phyloP scores from a whole-genome alignment of 495 filamentous ascomycete genomes.

The Annulohypoxylon maeteangense region DNA sequence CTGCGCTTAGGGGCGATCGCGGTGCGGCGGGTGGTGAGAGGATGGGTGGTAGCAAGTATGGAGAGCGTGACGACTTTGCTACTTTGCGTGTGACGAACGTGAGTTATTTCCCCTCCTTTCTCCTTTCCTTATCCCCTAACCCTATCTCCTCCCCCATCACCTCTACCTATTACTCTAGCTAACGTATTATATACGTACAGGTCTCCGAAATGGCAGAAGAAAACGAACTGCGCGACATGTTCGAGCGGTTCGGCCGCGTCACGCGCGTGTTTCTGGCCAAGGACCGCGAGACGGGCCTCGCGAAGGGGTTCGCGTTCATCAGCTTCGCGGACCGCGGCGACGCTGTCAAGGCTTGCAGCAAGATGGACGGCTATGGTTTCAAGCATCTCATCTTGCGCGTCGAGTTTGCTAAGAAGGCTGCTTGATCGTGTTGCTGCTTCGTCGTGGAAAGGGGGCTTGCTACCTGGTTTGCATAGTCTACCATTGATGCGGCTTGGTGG shows the following conservation, averaged over 20 bases:
- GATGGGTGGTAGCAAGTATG: conserved; percentile 86
- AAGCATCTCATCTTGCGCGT: conserved; percentile 90
- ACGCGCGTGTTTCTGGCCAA: conserved; percentile 97
- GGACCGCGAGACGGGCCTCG: conserved; percentile 91
- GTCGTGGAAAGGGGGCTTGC: background rate
- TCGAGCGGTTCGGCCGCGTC: conserved; percentile 95
- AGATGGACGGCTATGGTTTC: conserved; percentile 97
- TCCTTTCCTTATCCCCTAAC: background rate
- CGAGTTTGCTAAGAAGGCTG: conserved; percentile 87
- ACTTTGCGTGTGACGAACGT: conserved; percentile 98
- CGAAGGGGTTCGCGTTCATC: conserved; percentile 99
- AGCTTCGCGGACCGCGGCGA: conserved; percentile 90
- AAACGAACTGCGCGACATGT: conserved; percentile 92
- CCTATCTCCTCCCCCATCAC: too few relatives aligned
- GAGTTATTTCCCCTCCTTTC: conserved; percentile 51
- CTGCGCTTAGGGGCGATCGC: conserved; percentile 81
- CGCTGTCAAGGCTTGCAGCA: conserved; percentile 90
- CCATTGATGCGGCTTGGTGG: background rate
- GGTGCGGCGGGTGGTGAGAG: conserved; percentile 76
- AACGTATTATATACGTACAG: conserved; percentile 53
- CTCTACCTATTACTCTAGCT: background rate
- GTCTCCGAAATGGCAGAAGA: conserved; percentile 98
- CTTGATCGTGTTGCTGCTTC: conserved; percentile 33
- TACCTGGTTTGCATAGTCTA: background rate
- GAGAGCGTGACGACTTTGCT: conserved; percentile 94